phyloP scores from a whole-genome alignment of 306 rosid species.

The Alnus rubra region DNA sequence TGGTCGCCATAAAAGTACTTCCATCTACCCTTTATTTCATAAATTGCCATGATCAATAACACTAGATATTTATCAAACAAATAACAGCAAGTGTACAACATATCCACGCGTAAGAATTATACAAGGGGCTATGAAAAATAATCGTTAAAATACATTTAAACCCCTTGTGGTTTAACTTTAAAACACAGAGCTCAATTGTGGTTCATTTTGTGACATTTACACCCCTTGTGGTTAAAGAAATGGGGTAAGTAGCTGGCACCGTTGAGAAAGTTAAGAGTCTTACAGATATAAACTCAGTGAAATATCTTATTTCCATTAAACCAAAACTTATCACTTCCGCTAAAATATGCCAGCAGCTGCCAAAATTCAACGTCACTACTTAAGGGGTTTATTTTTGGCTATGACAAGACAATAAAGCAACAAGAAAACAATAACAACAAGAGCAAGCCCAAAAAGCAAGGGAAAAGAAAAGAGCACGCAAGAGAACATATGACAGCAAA shows the following conservation, averaged over 20 bases:
- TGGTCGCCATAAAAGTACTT: neutral
- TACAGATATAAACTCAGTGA: neutral
- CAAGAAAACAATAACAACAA: too few relatives aligned
- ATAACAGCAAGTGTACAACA: neutral
- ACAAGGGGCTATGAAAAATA: neutral
- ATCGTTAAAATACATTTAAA: too few relatives aligned
- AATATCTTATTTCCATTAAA: too few relatives aligned
- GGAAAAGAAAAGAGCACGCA: neutral
- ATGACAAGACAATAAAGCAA: too few relatives aligned
- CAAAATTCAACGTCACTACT: too few relatives aligned
- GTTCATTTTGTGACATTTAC: neutral
- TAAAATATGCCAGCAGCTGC: too few relatives aligned
- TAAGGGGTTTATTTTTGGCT: too few relatives aligned
- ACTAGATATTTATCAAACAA: neutral
- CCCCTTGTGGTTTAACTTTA: neutral
- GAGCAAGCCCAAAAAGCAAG: too few relatives aligned
- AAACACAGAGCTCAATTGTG: neutral
- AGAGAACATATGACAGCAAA: neutral
- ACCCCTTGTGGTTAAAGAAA: neutral
- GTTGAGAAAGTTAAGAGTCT: too few relatives aligned
- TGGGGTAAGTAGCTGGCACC: neutral
- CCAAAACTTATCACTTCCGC: too few relatives aligned
- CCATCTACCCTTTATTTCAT: neutral
- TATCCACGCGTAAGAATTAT: neutral
- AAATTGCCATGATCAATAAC: neutral